Percentiles rank a stretch among this genome's conserved stretches.
Evolutionary conservation across 148 eudicot genomes (phyloP).

Genomic region (Polygonum aviculare): DNA sequence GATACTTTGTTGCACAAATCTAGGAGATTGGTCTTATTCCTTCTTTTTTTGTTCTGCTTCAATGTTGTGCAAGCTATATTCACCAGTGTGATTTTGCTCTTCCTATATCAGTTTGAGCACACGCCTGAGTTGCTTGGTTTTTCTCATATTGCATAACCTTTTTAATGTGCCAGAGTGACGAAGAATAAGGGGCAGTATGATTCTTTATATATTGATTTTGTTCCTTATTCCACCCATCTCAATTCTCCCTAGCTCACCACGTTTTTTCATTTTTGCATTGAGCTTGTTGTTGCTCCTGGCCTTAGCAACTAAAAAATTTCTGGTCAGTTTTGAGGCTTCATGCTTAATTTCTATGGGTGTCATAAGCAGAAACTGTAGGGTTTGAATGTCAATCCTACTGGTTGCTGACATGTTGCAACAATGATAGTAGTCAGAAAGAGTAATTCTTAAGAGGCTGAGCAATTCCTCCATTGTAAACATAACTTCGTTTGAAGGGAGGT

Average conservation of each 20-base stretch:
- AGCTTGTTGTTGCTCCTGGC: not conserved
- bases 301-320: not conserved
- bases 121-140: not conserved
- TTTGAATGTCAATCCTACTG: not conserved
- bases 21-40: not conserved
- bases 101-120: not conserved
- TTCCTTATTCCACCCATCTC: not conserved
- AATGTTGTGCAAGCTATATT: not conserved
- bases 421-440: not conserved
- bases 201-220: not conserved
- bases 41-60: not conserved
- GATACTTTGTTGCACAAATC: not conserved
- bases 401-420: not conserved
- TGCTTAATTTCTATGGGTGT: not conserved
- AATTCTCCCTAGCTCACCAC: not conserved
- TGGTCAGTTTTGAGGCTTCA: too few species aligned
- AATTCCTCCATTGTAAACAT: not conserved
- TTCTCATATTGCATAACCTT: not conserved
- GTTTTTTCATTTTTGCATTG: not conserved
- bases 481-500: not conserved
- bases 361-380: not conserved
- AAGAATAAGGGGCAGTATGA: not conserved
- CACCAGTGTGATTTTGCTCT: not conserved
- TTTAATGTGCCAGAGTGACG: not conserved
- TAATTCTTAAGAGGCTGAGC: not conserved